A percentile compares a stretch with the other conserved stretches of the same genome.
Evolutionary conservation across 2,329 filamentous ascomycete genomes (phyloP).

Genomic region (Alternaria angustiovoidea): DNA sequence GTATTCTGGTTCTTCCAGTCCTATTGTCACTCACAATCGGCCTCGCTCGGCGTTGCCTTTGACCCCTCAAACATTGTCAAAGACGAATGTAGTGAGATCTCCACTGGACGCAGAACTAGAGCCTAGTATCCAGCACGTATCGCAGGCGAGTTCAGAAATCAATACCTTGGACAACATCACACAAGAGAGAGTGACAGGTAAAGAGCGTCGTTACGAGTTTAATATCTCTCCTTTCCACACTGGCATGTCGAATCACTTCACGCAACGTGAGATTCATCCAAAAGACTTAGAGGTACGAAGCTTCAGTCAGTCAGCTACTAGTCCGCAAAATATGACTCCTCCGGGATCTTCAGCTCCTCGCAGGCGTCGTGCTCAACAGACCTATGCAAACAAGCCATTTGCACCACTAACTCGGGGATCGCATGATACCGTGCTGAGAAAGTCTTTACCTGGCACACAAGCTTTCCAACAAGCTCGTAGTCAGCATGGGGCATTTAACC

Average conservation of each 20-base stretch:
- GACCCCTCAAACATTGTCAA: conserved; percentile 29
- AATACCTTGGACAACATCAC: no score
- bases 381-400: conserved; percentile 39
- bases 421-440: conserved; percentile 34
- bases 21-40: conserved; percentile 3
- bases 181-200: background rate
- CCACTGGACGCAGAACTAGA: conserved; percentile 14
- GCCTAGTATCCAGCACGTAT: conserved; percentile 15
- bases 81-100: background rate
- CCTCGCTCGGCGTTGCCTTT: conserved; percentile 12
- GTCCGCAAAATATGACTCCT: background rate
- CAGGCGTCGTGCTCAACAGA: conserved; percentile 7
- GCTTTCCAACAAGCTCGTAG: background rate
- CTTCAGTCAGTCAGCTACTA: background rate
- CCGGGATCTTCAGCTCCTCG: background rate
- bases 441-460: conserved; percentile 18
- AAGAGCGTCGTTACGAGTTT: background rate
- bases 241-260: background rate
- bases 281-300: background rate
- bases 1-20: conserved; percentile 18
- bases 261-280: background rate
- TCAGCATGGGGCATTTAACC: conserved; percentile 2
- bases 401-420: conserved; percentile 27
- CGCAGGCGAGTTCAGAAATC: background rate
- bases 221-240: background rate